phyloP scores from a whole-genome alignment of 176 grass and related monocot species.

The Carex kokanica region DNA sequence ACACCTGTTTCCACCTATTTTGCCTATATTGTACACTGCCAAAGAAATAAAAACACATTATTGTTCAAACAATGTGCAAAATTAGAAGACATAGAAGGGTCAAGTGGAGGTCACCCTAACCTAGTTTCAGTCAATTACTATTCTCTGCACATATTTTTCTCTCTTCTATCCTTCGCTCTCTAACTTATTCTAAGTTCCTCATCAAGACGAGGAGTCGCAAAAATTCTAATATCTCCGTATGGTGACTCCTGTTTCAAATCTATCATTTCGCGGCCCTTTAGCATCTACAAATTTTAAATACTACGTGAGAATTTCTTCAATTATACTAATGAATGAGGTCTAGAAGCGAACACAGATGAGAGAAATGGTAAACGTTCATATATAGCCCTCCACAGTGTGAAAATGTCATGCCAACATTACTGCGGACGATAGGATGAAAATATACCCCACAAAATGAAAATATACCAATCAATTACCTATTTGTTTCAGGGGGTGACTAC shows the following conservation, averaged over 20 bases:
- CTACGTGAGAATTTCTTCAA: not conserved
- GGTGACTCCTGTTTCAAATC: slow-evolving; percentile 66
- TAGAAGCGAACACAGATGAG: not conserved
- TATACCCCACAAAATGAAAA: not conserved
- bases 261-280: slow-evolving; percentile 45
- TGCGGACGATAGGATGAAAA: not conserved
- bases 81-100: slow-evolving; percentile 5
- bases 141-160: not conserved
- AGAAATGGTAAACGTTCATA: not conserved
- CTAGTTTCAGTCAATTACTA: not conserved
- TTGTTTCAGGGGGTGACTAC: not conserved
- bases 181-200: slow-evolving; percentile 23
- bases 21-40: not conserved
- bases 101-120: slow-evolving; percentile 9
- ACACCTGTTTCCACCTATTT: not conserved
- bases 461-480: not conserved
- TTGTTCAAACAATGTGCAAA: not conserved
- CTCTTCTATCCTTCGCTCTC: not conserved
- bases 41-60: not conserved
- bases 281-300: slow-evolving; percentile 45
- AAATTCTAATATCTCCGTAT: slow-evolving; percentile 50
- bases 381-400: not conserved
- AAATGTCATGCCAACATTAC: not conserved
- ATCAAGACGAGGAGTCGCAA: slow-evolving; percentile 40
- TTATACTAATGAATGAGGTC: not conserved